Evolutionary conservation across 257 asterid genomes (phyloP).

Genomic region (Avicennia marina): DNA sequence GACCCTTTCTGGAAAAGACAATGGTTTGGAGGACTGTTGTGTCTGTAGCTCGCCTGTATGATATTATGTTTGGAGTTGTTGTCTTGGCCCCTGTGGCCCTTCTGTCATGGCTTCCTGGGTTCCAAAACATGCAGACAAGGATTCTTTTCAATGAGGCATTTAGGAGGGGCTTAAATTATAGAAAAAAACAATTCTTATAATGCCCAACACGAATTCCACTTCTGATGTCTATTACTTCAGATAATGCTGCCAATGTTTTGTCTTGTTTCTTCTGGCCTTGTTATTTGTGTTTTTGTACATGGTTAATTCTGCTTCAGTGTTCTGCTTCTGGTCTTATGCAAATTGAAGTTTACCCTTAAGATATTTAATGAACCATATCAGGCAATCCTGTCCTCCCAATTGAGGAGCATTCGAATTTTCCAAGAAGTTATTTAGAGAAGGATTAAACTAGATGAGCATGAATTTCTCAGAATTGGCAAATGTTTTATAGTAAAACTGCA

Average conservation of each 20-base stretch:
- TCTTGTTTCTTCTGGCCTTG: not conserved
- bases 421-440: not conserved
- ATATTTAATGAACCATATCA: not conserved
- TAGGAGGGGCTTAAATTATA: too few relatives aligned
- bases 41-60: conserved; percentile 83
- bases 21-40: conserved; percentile 88
- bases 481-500: not conserved
- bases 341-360: not conserved
- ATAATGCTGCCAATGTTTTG: not conserved
- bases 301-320: not conserved
- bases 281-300: not conserved
- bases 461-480: not conserved
- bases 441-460: not conserved
- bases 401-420: not conserved
- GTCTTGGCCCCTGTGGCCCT: conserved; percentile 87
- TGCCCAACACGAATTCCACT: not conserved
- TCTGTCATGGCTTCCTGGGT: conserved; percentile 96
- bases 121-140: conserved; percentile 89
- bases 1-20: conserved; percentile 77
- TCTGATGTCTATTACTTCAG: not conserved
- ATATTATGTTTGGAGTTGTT: conserved; percentile 73
- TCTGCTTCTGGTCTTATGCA: not conserved
- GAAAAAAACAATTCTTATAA: not conserved
- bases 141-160: conserved; percentile 82
- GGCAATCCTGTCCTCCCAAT: too few relatives aligned